phyloP scores from a whole-genome alignment of 371 early-diverging fungal genomes.

The Mortierella sp. region DNA sequence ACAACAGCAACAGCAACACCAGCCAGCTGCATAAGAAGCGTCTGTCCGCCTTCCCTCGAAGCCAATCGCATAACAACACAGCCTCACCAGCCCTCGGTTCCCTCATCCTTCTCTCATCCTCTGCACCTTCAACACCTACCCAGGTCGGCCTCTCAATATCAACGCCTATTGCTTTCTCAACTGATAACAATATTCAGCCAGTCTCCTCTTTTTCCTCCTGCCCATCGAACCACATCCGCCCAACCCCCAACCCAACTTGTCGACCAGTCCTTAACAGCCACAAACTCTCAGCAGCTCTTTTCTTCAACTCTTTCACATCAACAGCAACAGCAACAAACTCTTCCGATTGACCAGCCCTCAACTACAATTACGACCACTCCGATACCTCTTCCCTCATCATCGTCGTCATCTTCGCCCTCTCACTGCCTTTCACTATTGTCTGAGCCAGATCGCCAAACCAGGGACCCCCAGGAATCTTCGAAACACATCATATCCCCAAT shows the following conservation, averaged over 20 bases:
- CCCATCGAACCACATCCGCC: conserved; percentile 35
- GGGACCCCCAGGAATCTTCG: conserved; percentile 5
- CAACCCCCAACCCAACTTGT: conserved; percentile 1
- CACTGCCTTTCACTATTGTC: not conserved
- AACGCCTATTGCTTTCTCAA: not conserved
- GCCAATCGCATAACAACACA: not conserved
- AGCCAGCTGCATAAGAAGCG: not conserved
- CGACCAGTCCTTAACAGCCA: not conserved
- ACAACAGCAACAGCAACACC: not conserved
- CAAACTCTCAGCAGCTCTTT: not conserved
- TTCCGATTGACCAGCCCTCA: not conserved
- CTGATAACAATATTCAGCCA: not conserved
- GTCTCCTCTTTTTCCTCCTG: not conserved
- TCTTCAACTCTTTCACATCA: not conserved
- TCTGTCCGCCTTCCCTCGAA: not conserved
- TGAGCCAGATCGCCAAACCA: conserved; percentile 9
- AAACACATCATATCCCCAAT: conserved; percentile 19
- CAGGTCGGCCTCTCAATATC: not conserved
- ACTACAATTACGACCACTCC: not conserved
- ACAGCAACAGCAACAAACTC: not conserved
- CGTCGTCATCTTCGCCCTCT: conserved; percentile 4
- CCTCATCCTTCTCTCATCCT: not conserved
- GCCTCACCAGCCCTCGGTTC: not conserved
- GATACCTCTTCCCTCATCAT: not conserved
- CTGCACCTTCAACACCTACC: conserved; percentile 6